These are phyloP conservation scores for Rheum nobile DNA, from an alignment of 148 eudicot genomes.

Conservation along the genomic window DNA sequence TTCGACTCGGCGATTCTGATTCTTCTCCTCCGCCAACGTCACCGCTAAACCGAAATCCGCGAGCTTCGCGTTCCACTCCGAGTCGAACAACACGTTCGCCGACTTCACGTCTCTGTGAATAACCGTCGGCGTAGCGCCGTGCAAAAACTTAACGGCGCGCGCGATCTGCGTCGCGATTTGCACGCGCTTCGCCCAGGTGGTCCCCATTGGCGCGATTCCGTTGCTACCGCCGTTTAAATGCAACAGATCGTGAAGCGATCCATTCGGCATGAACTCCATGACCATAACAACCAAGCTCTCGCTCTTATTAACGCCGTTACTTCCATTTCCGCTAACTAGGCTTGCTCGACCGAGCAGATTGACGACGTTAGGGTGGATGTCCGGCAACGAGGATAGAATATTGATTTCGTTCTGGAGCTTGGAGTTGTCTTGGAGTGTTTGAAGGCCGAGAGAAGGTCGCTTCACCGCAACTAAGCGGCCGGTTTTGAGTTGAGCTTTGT, in stretches of 20 bases:
- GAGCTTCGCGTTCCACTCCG: slow-evolving; percentile 36
- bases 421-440: slow-evolving; percentile 45
- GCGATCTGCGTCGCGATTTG: slow-evolving; percentile 51
- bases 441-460: slow-evolving; percentile 39
- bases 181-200: slow-evolving; percentile 36
- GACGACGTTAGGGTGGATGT: slow-evolving; percentile 19
- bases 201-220: slow-evolving; percentile 9
- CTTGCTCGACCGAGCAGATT: slow-evolving; percentile 28
- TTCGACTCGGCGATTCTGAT: slow-evolving; percentile 17
- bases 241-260: slow-evolving; percentile 42
- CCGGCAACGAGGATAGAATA: slow-evolving; percentile 34
- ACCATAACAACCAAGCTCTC: slow-evolving; percentile 21
- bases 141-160: slow-evolving; percentile 34
- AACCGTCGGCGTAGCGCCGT: slow-evolving; percentile 24
- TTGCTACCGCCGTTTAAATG: slow-evolving; percentile 13
- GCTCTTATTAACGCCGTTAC: slow-evolving; percentile 16
- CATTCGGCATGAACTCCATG: slow-evolving; percentile 63
- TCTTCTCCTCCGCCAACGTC: slow-evolving; percentile 8
- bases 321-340: slow-evolving; percentile 2
- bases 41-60: slow-evolving; percentile 63
- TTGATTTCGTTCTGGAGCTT: slow-evolving; percentile 52
- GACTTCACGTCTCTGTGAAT: slow-evolving; percentile 70
- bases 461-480: slow-evolving; percentile 49
- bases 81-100: slow-evolving; percentile 58
- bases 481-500: slow-evolving; percentile 44